These are phyloP conservation scores for Melaleuca alternifolia DNA, from an alignment of 345 rosid species.

Conservation along the genomic window DNA sequence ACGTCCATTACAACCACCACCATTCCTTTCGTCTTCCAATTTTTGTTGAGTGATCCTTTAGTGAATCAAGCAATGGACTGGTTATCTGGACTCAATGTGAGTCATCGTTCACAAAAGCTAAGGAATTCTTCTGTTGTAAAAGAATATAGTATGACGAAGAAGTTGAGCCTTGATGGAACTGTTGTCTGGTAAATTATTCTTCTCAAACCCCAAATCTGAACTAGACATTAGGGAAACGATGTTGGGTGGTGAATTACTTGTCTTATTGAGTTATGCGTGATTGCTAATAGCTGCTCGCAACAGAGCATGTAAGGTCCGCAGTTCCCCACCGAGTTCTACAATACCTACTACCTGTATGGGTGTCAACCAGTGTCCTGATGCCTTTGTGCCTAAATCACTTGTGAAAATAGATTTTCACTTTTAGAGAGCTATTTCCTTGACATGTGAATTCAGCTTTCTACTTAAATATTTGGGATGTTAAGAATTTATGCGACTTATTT, in stretches of 20 bases:
- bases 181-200: neutral
- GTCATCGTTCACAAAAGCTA: neutral
- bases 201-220: neutral
- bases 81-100: neutral
- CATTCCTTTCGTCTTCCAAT: neutral
- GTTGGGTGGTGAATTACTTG: neutral
- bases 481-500: too few species aligned
- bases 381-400: too few species aligned
- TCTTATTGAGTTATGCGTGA: neutral
- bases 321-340: too few species aligned
- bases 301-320: too few species aligned
- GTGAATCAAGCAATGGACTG: neutral
- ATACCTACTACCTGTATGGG: too few species aligned
- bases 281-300: neutral
- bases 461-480: too few species aligned
- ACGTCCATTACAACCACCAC: neutral
- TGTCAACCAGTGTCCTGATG: too few species aligned
- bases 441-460: too few species aligned
- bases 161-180: neutral
- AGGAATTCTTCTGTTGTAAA: neutral
- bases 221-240: neutral
- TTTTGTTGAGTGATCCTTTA: neutral
- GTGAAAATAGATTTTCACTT: too few species aligned
- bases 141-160: neutral
- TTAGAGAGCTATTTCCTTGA: too few species aligned